Percentiles rank a stretch among this genome's conserved stretches.
phyloP scores from a whole-genome alignment of 441 rosid genomes.

The Eutrema salsugineum region DNA sequence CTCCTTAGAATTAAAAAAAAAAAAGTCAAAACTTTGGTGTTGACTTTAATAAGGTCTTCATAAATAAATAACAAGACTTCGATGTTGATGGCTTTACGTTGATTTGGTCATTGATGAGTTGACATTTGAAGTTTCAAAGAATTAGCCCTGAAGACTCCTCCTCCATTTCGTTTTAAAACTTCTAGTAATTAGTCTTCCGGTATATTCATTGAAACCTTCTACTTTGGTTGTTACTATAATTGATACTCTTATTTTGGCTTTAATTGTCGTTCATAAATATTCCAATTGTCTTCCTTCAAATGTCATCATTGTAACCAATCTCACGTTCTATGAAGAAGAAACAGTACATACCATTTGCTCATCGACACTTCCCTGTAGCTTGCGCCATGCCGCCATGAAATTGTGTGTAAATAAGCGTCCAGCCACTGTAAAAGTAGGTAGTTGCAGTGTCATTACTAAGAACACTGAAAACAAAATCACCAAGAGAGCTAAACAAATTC shows the following conservation, averaged over 20 bases:
- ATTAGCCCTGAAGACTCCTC: not conserved
- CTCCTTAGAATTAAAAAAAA: not conserved
- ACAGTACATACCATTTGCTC: not conserved
- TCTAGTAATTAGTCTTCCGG: conserved; percentile 7
- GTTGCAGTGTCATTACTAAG: not conserved
- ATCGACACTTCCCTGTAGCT: not conserved
- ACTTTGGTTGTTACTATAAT: not conserved
- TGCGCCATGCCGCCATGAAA: not conserved
- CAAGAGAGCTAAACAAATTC: not conserved
- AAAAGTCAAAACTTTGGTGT: not conserved
- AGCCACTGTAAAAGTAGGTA: too few relatives aligned
- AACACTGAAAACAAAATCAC: not conserved
- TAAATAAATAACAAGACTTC: not conserved
- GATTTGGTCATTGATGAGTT: not conserved
- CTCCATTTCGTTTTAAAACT: not conserved
- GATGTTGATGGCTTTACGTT: not conserved
- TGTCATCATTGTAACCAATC: not conserved
- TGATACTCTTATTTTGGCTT: not conserved
- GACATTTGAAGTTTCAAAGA: conserved; percentile 6
- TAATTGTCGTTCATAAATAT: not conserved
- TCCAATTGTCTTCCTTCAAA: not conserved
- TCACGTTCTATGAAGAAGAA: not conserved
- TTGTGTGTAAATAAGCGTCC: not conserved
- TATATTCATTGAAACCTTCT: not conserved
- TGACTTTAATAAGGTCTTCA: not conserved